These are phyloP conservation scores for Syzygium aromaticum DNA, from an alignment of 345 rosid species.

Conservation along the genomic window DNA sequence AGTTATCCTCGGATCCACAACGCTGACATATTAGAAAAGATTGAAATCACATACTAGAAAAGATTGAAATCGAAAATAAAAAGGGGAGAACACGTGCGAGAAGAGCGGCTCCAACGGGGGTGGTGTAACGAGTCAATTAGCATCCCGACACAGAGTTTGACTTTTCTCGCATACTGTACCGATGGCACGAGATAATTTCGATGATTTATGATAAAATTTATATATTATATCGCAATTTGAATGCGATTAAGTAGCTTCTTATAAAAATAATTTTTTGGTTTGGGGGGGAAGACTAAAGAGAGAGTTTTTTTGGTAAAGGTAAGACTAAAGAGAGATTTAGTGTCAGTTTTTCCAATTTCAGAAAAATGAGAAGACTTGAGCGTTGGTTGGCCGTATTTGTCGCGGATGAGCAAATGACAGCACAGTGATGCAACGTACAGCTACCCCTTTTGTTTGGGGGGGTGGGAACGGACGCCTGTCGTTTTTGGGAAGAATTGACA, in stretches of 20 bases:
- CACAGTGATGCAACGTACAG: background rate
- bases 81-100: background rate
- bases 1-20: background rate
- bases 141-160: background rate
- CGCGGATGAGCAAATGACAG: constrained; percentile 5
- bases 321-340: background rate
- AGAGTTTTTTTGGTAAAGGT: too few species aligned
- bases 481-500: background rate
- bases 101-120: background rate
- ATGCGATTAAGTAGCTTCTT: background rate
- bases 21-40: background rate
- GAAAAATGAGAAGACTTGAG: background rate
- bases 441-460: background rate
- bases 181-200: background rate
- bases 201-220: background rate
- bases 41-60: background rate
- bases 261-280: background rate
- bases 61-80: background rate
- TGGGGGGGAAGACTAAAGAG: background rate
- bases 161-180: background rate
- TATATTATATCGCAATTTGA: background rate
- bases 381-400: background rate
- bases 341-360: background rate
- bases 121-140: background rate
- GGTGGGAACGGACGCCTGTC: background rate